Percentiles rank a stretch among this genome's conserved stretches.
phyloP scores from a whole-genome alignment of 2,329 filamentous ascomycete species.

The Clonostachys solani region DNA sequence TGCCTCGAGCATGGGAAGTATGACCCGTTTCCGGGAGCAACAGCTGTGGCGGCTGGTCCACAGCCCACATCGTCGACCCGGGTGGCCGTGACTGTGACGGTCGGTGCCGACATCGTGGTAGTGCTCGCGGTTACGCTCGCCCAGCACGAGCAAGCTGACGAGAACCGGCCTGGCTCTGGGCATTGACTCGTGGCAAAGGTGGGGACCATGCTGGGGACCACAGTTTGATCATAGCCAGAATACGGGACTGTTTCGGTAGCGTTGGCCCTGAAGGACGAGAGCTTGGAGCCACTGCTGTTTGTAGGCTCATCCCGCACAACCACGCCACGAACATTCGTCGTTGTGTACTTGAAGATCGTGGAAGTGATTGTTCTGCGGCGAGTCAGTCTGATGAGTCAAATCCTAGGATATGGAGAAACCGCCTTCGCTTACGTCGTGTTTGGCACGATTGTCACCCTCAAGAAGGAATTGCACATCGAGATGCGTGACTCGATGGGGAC shows the following conservation, averaged over 20 bases:
- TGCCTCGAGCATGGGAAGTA: conserved; percentile 9
- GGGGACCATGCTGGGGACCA: conserved; percentile 4
- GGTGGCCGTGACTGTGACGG: conserved; percentile 7
- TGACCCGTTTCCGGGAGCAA: conserved; percentile 1
- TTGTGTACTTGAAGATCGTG: conserved; percentile 7
- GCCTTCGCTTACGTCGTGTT: conserved; percentile 6
- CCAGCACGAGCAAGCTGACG: conserved; percentile 10
- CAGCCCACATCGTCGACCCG: conserved; percentile 7
- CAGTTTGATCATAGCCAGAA: not conserved
- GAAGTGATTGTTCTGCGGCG: conserved; percentile 5
- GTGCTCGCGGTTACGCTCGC: conserved; percentile 6
- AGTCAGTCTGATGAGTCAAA: conserved; percentile 1
- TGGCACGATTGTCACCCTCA: conserved; percentile 7
- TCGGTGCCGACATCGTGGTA: conserved; percentile 6
- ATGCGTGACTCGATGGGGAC: conserved; percentile 7
- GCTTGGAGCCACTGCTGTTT: not conserved
- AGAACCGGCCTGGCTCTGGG: conserved; percentile 6
- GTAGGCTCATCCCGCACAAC: too few relatives aligned
- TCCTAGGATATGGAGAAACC: not conserved
- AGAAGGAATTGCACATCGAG: conserved; percentile 6
- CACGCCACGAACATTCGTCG: not conserved
- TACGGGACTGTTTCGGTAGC: not conserved
- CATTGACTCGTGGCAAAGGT: conserved; percentile 5
- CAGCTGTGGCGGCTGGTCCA: conserved; percentile 5
- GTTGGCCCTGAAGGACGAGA: not conserved